phyloP scores from a whole-genome alignment of 768 basidiomycete genomes.

The Fomitopsis pulvina region DNA sequence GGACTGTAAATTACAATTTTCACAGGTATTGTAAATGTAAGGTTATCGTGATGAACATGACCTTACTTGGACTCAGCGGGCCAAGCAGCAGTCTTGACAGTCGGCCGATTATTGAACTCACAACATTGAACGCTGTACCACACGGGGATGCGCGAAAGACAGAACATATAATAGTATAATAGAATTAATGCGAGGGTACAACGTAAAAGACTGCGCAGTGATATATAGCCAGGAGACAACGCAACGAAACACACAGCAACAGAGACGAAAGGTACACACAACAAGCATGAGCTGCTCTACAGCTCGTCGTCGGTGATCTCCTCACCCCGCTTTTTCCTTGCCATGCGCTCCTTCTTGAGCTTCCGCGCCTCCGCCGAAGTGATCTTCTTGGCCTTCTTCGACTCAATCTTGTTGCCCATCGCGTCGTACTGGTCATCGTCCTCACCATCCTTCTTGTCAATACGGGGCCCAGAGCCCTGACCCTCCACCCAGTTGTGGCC shows the following conservation, averaged over 20 bases:
- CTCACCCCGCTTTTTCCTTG: slow-evolving; percentile 81
- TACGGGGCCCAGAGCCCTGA: slow-evolving; percentile 89
- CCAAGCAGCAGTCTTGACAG: not conserved
- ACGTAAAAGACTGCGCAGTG: slow-evolving; percentile 12
- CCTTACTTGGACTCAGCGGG: no score
- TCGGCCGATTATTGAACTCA: no score
- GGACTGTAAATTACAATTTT: no score
- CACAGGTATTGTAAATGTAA: no score
- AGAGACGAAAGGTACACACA: slow-evolving; percentile 12
- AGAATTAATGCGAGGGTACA: slow-evolving; percentile 20
- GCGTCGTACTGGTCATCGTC: slow-evolving; percentile 93
- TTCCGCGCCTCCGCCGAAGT: slow-evolving; percentile 81
- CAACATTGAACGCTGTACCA: no score
- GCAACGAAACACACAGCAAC: slow-evolving; percentile 18
- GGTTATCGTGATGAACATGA: no score
- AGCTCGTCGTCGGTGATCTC: slow-evolving; percentile 60
- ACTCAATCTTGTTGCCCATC: slow-evolving; percentile 95
- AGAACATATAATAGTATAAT: slow-evolving; percentile 11
- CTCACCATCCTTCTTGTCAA: slow-evolving; percentile 89
- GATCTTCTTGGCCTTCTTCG: slow-evolving; percentile 82
- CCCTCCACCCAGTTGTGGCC: slow-evolving; percentile 99
- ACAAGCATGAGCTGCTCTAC: slow-evolving; percentile 19
- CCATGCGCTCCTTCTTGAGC: slow-evolving; percentile 94
- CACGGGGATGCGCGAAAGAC: not conserved
- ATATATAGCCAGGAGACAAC: slow-evolving; percentile 16